Percentiles rank a stretch among this genome's conserved stretches.
phyloP scores from a whole-genome alignment of 768 basidiomycete genomes.

The Russula ochroleuca region DNA sequence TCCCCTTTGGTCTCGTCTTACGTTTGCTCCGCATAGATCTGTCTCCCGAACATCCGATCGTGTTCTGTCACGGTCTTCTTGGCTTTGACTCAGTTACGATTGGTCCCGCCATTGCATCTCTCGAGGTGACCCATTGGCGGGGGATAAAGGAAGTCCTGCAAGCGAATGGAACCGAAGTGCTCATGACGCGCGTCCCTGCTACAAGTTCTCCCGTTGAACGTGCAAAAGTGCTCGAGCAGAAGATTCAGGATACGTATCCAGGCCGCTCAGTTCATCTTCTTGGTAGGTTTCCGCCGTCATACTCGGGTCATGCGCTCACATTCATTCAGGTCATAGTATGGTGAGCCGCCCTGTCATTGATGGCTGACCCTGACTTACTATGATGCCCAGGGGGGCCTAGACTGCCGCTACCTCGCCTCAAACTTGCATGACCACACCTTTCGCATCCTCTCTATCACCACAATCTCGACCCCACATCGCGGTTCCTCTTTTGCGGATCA shows the following conservation, averaged over 20 bases:
- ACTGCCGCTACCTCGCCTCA: conserved; percentile 85
- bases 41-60: conserved; percentile 76
- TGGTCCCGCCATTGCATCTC: conserved; percentile 66
- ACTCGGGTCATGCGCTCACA: conserved; percentile 4
- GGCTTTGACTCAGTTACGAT: conserved; percentile 85
- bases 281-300: conserved; percentile 38
- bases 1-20: not conserved
- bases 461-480: conserved; percentile 91
- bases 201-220: conserved; percentile 85
- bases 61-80: conserved; percentile 94
- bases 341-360: conserved; percentile 37
- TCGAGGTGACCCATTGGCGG: conserved; percentile 93
- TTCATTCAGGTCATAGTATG: conserved; percentile 66
- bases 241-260: conserved; percentile 74
- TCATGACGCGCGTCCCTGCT: conserved; percentile 92
- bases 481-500: conserved; percentile 93
- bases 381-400: conserved; percentile 74
- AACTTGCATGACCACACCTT: conserved; percentile 76
- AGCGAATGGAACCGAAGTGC: conserved; percentile 80
- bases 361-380: conserved; percentile 14
- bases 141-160: conserved; percentile 93
- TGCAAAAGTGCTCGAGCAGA: conserved; percentile 83
- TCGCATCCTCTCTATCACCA: conserved; percentile 81
- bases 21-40: conserved; percentile 46
- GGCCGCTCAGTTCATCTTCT: conserved; percentile 87